Base-by-base conservation (phyloP, 768 basidiomycete species). In the Termitomyces sp. region DNA sequence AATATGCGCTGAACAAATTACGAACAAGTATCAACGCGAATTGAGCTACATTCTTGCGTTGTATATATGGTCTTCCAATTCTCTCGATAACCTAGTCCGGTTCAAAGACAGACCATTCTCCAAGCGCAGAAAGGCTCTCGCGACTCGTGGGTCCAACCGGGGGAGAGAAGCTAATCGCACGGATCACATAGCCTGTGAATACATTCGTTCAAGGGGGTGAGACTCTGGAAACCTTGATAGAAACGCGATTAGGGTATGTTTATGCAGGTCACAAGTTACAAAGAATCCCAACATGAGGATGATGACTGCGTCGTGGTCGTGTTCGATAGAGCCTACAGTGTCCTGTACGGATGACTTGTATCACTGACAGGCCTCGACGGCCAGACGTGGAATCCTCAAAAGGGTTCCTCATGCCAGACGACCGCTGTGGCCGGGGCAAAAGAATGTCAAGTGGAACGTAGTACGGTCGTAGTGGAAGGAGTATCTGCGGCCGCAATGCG, bases 271-370 rank as follows among this genome's bases (percentile, higher is more conserved):
- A 57, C 49, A 57, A 43, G 48, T 36, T 44, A 12, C 33, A 47
- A 32, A 56, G 44, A 56, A 56, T 28, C 12, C n/a, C n/a, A 38
- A 56, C 55, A 56, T 23, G 46, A 48, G 55, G 55, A 56, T 35
- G 33, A 46, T 47, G 36, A 28, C 26, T 28, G 26, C 9, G 10
- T n/a, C 18, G n/a, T 54, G 53, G 10, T n/a, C 18, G n/a, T 54
- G 53, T 54, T 43, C 38, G 28, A 41, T 54, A 30, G 26, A 35
- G 28, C 18, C 53, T 41, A 18, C 4, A 40, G 16, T 30, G 23
- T n/a, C 14, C 26, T 41, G 51, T 14, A 41, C 18, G 52, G 52
- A 53, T 10, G 12, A 10, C 40, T 32, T 30, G 18, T 26, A 40
- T 38, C 38, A 49, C 9, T 46, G 10, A 46, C 23, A 46, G 44